Conservation (phyloP, 2,329 filamentous ascomycete species). For the Ophiostoma novo-ulmi region DNA sequence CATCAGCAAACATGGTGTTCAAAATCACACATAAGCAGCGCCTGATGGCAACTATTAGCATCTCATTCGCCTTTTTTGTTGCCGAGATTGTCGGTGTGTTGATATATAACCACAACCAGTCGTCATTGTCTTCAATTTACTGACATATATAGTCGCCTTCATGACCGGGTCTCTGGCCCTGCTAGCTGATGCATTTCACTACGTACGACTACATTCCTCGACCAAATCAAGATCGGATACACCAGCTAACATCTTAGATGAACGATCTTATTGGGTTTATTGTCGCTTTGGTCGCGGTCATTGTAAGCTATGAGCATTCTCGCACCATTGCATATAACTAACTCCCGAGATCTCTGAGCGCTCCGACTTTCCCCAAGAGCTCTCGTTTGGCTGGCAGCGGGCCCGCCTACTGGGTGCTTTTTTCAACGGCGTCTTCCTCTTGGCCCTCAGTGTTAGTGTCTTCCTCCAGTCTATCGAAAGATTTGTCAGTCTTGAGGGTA, state of each 20-base stretch:
- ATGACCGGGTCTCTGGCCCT: slow-evolving; percentile 66
- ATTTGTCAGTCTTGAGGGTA: slow-evolving; percentile 55
- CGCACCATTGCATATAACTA: neutral
- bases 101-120: neutral
- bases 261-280: slow-evolving; percentile 67
- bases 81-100: slow-evolving; percentile 45
- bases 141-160: slow-evolving; percentile 51
- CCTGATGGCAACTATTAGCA: slow-evolving; percentile 44
- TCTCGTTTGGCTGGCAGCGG: slow-evolving; percentile 73
- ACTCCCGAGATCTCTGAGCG: slow-evolving; percentile 50
- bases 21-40: slow-evolving; percentile 42
- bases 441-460: slow-evolving; percentile 67
- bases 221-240: neutral
- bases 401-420: slow-evolving; percentile 70
- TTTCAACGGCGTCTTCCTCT: slow-evolving; percentile 72
- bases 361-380: slow-evolving; percentile 49
- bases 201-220: slow-evolving; percentile 44
- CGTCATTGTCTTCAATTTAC: neutral
- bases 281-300: slow-evolving; percentile 59
- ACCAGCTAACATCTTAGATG: slow-evolving; percentile 57
- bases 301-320: slow-evolving; percentile 40
- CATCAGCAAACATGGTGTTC: slow-evolving; percentile 34
- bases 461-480: slow-evolving; percentile 68
- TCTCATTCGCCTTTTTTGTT: slow-evolving; percentile 49
- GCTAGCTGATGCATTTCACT: slow-evolving; percentile 74